Evolutionary conservation across 352 stramenopile species (phyloP).

Genomic region (Phytophthora litchii): DNA sequence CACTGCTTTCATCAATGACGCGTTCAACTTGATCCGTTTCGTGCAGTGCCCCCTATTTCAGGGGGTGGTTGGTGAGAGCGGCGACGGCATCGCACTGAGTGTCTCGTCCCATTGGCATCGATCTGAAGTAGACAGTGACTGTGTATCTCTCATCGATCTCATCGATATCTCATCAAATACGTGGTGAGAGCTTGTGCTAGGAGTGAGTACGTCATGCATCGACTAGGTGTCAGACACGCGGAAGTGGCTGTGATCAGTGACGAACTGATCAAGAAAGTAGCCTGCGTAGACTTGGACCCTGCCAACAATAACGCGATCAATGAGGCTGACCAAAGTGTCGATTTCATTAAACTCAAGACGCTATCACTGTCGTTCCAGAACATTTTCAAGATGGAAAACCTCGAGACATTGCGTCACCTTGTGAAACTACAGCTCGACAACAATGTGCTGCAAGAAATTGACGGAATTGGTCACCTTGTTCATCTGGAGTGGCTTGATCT

Average conservation of each 20-base stretch:
- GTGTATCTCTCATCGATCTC: too few relatives aligned
- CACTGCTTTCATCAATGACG: constrained; percentile 10
- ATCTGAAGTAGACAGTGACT: constrained; percentile 7
- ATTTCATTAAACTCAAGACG: constrained; percentile 76
- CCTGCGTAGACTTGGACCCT: constrained; percentile 61
- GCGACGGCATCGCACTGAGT: constrained; percentile 22
- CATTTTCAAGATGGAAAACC: constrained; percentile 94
- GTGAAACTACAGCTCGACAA: constrained; percentile 95
- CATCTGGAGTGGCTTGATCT: constrained; percentile 94
- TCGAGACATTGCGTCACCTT: constrained; percentile 89
- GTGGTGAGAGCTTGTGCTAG: background rate
- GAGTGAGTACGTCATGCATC: constrained; percentile 51
- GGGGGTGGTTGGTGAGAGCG: constrained; percentile 6
- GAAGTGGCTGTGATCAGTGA: constrained; percentile 85
- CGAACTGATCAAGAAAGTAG: constrained; percentile 76
- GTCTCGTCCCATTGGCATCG: constrained; percentile 25
- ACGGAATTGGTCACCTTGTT: constrained; percentile 83
- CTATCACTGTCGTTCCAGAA: constrained; percentile 93
- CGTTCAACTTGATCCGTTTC: constrained; percentile 29
- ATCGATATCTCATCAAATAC: too few relatives aligned
- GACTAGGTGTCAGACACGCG: constrained; percentile 70
- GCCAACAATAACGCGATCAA: constrained; percentile 78
- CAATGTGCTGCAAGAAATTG: constrained; percentile 94
- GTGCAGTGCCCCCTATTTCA: constrained; percentile 17
- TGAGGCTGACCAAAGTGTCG: constrained; percentile 61